Evolutionary conservation across 257 asterid genomes (phyloP).

Genomic region (Cruciata laevipes): DNA sequence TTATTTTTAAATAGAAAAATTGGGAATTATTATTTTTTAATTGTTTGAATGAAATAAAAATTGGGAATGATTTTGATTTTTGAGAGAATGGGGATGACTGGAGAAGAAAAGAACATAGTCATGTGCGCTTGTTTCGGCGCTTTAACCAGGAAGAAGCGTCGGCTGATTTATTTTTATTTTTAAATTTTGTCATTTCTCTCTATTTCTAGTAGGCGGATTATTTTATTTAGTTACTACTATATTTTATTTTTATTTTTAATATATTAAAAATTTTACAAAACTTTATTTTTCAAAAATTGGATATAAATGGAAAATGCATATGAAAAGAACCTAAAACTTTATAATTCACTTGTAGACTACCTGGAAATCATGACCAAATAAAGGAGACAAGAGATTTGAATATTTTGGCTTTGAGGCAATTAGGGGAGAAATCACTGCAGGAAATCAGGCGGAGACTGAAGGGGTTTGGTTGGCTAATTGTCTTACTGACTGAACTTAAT

Average conservation of each 20-base stretch:
- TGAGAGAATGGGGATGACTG: background rate
- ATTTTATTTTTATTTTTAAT: too few species aligned
- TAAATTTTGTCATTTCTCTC: conserved; percentile 1
- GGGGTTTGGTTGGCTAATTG: conserved; percentile 1
- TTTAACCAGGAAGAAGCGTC: conserved; percentile 30
- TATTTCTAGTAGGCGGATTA: background rate
- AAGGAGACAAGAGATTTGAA: background rate
- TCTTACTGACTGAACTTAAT: conserved; percentile 3
- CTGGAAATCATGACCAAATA: background rate
- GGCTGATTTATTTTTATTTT: conserved; percentile 9
- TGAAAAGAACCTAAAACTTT: too few species aligned
- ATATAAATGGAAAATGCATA: too few species aligned
- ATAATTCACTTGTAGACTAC: background rate
- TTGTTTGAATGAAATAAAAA: too few species aligned
- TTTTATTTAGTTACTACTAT: too few species aligned
- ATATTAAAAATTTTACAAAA: too few species aligned
- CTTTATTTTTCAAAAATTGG: too few species aligned
- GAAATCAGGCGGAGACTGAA: conserved; percentile 9
- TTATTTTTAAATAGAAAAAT: too few species aligned
- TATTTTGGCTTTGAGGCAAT: conserved; percentile 20
- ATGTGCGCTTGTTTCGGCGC: conserved; percentile 76
- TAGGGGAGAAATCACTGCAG: conserved; percentile 19
- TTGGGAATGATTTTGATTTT: too few species aligned
- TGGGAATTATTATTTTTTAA: background rate
- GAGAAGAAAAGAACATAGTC: conserved; percentile 36